These are phyloP conservation scores for Brettanomyces naardenensis DNA, from an alignment of 805 yeast species.

Conservation along the genomic window DNA sequence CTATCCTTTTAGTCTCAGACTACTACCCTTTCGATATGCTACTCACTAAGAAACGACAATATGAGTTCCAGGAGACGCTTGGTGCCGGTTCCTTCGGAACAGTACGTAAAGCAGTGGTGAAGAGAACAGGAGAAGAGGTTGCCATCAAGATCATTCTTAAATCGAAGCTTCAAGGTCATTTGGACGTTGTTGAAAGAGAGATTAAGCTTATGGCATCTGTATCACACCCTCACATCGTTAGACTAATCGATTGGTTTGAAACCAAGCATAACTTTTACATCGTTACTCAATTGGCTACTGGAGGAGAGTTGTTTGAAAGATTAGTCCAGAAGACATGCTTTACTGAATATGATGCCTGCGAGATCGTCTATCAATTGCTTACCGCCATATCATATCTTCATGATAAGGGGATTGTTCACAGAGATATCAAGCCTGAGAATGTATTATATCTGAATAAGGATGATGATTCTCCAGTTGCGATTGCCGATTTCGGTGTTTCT, in stretches of 20 bases:
- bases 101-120: constrained; percentile 61
- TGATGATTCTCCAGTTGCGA: constrained; percentile 64
- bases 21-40: too few relatives aligned
- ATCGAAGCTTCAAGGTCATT: constrained; percentile 65
- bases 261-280: constrained; percentile 85
- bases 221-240: constrained; percentile 81
- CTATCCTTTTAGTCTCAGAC: too few relatives aligned
- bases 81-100: constrained; percentile 97
- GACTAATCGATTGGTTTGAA: constrained; percentile 89
- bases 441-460: constrained; percentile 59
- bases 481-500: constrained; percentile 97
- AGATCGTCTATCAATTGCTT: constrained; percentile 64
- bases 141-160: constrained; percentile 87
- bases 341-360: constrained; percentile 82
- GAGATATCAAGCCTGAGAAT: constrained; percentile 94
- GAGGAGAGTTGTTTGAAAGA: constrained; percentile 91
- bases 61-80: constrained; percentile 72
- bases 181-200: constrained; percentile 70
- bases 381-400: constrained; percentile 79
- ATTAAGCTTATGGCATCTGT: constrained; percentile 58
- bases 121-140: constrained; percentile 52
- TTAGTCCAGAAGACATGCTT: constrained; percentile 74
- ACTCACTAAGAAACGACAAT: constrained; percentile 57
- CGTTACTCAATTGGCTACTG: constrained; percentile 90
- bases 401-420: constrained; percentile 70